A percentile compares a stretch with the other conserved stretches of the same genome.
Conservation (phyloP, 2,329 filamentous ascomycete genomes). For the Ceratocystis colombiana region DNA sequence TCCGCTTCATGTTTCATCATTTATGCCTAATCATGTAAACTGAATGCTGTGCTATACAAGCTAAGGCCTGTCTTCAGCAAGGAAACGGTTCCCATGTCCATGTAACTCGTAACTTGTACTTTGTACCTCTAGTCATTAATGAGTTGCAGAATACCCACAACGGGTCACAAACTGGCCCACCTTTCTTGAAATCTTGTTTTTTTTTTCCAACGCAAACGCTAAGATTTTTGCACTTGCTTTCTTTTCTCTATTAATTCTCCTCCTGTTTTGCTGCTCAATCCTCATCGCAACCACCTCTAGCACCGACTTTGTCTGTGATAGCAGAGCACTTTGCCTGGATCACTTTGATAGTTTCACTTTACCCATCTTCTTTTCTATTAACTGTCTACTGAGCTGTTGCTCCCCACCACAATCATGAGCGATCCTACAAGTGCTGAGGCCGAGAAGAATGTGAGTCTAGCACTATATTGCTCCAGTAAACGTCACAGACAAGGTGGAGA, state of each 20-base stretch:
- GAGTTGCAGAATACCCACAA: conserved; percentile 8
- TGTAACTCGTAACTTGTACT: conserved; percentile 1
- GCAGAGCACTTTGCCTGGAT: conserved; percentile 25
- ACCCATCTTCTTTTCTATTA: conserved; percentile 19
- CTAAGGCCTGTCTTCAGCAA: too few relatives aligned
- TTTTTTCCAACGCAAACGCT: conserved; percentile 9
- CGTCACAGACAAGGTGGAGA: background rate
- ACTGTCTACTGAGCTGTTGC: conserved; percentile 27
- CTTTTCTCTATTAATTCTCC: conserved; percentile 12
- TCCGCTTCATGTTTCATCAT: background rate
- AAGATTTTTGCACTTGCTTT: conserved; percentile 29
- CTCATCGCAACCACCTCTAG: conserved; percentile 24
- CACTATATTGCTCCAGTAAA: background rate
- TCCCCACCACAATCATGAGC: conserved; percentile 57
- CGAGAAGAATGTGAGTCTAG: conserved; percentile 73
- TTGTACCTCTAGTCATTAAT: conserved; percentile 3
- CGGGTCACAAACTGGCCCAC: conserved; percentile 8
- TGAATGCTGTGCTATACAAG: too few relatives aligned
- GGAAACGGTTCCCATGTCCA: too few relatives aligned
- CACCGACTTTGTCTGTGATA: conserved; percentile 27
- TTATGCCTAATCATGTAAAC: background rate
- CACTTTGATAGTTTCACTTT: conserved; percentile 8
- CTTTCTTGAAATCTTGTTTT: conserved; percentile 8
- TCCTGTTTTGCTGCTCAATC: conserved; percentile 15
- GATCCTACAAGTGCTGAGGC: conserved; percentile 80